A percentile compares a stretch with the other conserved stretches of the same genome.
These are phyloP conservation scores for Trichoderma polysporum DNA, from an alignment of 2,329 filamentous ascomycete genomes.

Conservation along the genomic window DNA sequence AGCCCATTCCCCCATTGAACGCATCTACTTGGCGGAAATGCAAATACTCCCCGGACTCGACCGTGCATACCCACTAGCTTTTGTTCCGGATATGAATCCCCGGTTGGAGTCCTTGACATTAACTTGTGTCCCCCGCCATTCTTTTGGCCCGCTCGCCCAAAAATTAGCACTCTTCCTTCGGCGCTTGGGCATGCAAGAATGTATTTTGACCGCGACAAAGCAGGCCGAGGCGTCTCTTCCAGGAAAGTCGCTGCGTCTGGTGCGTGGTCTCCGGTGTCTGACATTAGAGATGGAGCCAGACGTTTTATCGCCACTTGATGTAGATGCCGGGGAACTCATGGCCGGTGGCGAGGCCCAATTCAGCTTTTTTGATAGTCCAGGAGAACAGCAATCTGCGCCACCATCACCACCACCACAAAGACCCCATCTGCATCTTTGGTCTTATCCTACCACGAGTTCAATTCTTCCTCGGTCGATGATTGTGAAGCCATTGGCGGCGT, in stretches of 20 bases:
- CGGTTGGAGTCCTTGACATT: conserved; percentile 54
- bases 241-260: conserved; percentile 42
- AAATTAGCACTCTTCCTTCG: conserved; percentile 49
- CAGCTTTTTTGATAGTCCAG: conserved; percentile 45
- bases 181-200: conserved; percentile 50
- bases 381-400: neutral
- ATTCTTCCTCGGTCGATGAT: neutral
- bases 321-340: conserved; percentile 46
- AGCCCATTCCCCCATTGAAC: conserved; percentile 37
- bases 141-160: conserved; percentile 50
- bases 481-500: neutral
- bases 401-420: neutral
- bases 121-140: conserved; percentile 54
- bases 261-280: conserved; percentile 54
- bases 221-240: conserved; percentile 22
- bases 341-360: conserved; percentile 41
- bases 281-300: conserved; percentile 55
- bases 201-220: conserved; percentile 39
- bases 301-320: conserved; percentile 33
- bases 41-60: conserved; percentile 44
- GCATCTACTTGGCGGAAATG: conserved; percentile 47
- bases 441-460: neutral
- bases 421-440: neutral
- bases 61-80: conserved; percentile 47
- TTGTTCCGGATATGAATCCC: conserved; percentile 57